Percentiles rank a stretch among this genome's conserved stretches.
phyloP scores from a whole-genome alignment of 2,329 filamentous ascomycete genomes.

The Aspergillus costaricaensis region DNA sequence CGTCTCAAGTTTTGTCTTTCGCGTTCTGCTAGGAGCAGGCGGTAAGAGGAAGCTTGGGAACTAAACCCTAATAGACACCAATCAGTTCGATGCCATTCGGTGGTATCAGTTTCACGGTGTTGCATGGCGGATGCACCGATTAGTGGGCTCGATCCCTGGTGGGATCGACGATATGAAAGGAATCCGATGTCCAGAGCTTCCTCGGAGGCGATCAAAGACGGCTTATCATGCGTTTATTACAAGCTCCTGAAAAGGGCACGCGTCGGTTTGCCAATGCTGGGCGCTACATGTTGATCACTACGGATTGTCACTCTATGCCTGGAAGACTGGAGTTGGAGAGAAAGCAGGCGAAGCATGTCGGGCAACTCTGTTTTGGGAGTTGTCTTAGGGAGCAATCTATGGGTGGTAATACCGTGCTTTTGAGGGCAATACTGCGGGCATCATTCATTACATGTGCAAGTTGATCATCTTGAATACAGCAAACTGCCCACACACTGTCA shows the following conservation, averaged over 20 bases:
- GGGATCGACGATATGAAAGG: slow-evolving; percentile 38
- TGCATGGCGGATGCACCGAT: slow-evolving; percentile 69
- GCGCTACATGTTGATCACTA: slow-evolving; percentile 62
- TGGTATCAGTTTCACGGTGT: slow-evolving; percentile 49
- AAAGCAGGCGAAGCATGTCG: slow-evolving; percentile 55
- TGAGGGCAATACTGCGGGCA: slow-evolving; percentile 11
- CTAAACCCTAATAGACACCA: slow-evolving; percentile 84
- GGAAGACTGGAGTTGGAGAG: slow-evolving; percentile 44
- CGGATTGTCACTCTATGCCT: slow-evolving; percentile 56
- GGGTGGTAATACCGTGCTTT: background rate
- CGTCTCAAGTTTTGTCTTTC: slow-evolving; percentile 53
- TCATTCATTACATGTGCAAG: slow-evolving; percentile 16
- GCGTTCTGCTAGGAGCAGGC: background rate
- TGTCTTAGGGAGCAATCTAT: slow-evolving; percentile 50
- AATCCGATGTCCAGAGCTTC: slow-evolving; percentile 48
- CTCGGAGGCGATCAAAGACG: slow-evolving; percentile 43
- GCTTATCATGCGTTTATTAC: slow-evolving; percentile 50
- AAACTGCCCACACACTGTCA: slow-evolving; percentile 51
- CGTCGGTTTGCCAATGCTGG: slow-evolving; percentile 58
- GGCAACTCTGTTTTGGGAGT: slow-evolving; percentile 48
- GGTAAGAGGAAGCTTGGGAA: slow-evolving; percentile 63
- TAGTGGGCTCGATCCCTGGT: slow-evolving; percentile 52
- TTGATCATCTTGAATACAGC: slow-evolving; percentile 39
- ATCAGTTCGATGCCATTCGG: slow-evolving; percentile 58
- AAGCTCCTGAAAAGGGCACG: slow-evolving; percentile 41